Conservation (phyloP, 768 basidiomycete genomes). For the Leccinum boreale region DNA sequence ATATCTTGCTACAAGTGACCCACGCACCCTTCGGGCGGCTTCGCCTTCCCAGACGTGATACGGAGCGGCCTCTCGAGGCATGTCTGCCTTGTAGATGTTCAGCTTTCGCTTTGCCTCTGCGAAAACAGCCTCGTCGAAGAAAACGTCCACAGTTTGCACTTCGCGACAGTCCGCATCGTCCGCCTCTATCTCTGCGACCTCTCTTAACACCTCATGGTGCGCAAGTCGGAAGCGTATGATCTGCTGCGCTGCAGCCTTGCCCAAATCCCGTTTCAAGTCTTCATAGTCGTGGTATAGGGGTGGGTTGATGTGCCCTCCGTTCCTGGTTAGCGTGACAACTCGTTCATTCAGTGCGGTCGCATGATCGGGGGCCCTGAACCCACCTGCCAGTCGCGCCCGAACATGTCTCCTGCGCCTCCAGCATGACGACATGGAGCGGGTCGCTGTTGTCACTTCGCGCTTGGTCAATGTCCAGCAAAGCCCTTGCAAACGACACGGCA, state of each 20-base stretch:
- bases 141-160: conserved; percentile 33
- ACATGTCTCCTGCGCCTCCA: conserved; percentile 61
- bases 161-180: conserved; percentile 28
- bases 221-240: conserved; percentile 40
- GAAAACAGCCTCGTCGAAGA: conserved; percentile 32
- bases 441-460: conserved; percentile 12
- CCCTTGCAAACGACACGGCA: conserved; percentile 40
- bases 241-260: conserved; percentile 36
- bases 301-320: conserved; percentile 51
- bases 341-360: not conserved
- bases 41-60: conserved; percentile 30
- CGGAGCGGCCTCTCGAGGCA: conserved; percentile 44
- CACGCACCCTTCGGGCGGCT: conserved; percentile 35
- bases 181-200: conserved; percentile 30
- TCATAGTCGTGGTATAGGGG: conserved; percentile 46
- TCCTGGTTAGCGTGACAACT: conserved; percentile 27
- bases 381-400: conserved; percentile 53
- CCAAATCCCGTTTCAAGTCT: conserved; percentile 36
- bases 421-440: conserved; percentile 42
- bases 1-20: not conserved
- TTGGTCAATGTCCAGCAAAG: conserved; percentile 32
- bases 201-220: conserved; percentile 33
- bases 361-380: conserved; percentile 8
- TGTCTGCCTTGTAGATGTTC: conserved; percentile 42
- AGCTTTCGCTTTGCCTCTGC: conserved; percentile 43